Evolutionary conservation across 164 flowering plant species (phyloP).

Genomic region (Litsea cubeba): DNA sequence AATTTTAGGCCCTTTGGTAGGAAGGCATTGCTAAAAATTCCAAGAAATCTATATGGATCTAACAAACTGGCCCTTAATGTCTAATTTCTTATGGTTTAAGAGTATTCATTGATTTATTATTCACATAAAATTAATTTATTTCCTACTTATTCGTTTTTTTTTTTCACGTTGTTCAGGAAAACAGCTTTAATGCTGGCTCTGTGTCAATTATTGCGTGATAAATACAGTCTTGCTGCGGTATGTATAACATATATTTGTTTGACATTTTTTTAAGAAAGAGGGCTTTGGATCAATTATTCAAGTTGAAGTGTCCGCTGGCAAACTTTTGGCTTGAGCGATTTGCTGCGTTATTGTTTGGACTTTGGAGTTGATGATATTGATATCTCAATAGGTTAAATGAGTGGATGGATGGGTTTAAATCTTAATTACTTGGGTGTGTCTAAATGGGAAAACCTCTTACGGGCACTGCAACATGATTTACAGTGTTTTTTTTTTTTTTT

Average conservation of each 20-base stretch:
- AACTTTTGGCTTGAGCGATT: neutral
- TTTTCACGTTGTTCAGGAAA: slow-evolving; percentile 48
- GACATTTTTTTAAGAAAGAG: neutral
- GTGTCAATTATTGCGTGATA: slow-evolving; percentile 68
- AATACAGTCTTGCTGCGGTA: slow-evolving; percentile 98
- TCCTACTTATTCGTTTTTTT: neutral
- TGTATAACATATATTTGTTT: slow-evolving; percentile 13
- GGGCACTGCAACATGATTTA: too few relatives aligned
- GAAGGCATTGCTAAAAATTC: too few relatives aligned
- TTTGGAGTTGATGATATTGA: too few relatives aligned
- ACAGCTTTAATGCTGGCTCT: slow-evolving; percentile 93
- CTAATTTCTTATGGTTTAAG: neutral
- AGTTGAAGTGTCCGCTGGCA: neutral
- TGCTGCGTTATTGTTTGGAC: neutral
- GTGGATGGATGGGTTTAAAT: too few relatives aligned
- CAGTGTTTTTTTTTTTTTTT: too few relatives aligned
- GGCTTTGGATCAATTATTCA: neutral
- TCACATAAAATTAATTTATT: neutral
- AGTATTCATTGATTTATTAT: neutral
- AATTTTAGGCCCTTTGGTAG: too few relatives aligned
- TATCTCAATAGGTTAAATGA: too few relatives aligned
- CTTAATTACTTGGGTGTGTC: too few relatives aligned
- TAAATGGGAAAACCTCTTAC: too few relatives aligned
- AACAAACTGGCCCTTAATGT: too few relatives aligned
- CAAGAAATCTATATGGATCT: too few relatives aligned